Conservation (phyloP, 352 stramenopile species). For the Globisporangium yorkense region DNA sequence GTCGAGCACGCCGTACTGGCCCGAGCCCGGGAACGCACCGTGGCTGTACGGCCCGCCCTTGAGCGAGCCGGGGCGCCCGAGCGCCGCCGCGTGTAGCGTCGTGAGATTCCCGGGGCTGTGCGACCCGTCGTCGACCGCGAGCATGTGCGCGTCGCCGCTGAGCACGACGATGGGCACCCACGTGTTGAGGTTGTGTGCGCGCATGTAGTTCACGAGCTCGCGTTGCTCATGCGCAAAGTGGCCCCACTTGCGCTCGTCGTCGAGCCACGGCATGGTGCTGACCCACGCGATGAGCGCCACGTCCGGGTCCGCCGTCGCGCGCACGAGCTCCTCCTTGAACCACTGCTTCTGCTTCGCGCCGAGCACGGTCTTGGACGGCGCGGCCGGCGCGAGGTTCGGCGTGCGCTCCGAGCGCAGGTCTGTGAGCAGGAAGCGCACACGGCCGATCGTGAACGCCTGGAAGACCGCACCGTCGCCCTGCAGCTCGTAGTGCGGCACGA, state of each 20-base stretch:
- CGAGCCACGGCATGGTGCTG: conserved; percentile 85
- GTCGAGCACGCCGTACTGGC: conserved; percentile 79
- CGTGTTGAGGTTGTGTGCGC: conserved; percentile 51
- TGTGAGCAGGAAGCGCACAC: conserved; percentile 81
- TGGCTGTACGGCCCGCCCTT: conserved; percentile 88
- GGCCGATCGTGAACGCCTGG: conserved; percentile 80
- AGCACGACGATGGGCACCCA: conserved; percentile 78
- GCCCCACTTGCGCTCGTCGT: conserved; percentile 85
- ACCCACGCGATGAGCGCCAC: conserved; percentile 81
- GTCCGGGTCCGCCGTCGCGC: conserved; percentile 38
- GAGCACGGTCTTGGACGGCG: conserved; percentile 80
- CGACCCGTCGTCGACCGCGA: conserved; percentile 77
- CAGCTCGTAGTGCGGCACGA: conserved; percentile 74
- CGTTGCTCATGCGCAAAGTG: conserved; percentile 76
- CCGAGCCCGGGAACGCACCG: conserved; percentile 66
- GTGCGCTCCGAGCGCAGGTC: conserved; percentile 74
- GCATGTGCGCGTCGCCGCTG: conserved; percentile 87
- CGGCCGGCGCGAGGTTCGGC: conserved; percentile 52
- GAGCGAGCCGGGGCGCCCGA: conserved; percentile 73
- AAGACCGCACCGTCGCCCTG: conserved; percentile 33
- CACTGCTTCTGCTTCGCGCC: conserved; percentile 80
- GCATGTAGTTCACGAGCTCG: conserved; percentile 74
- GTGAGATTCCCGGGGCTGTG: conserved; percentile 72
- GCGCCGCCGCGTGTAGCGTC: conserved; percentile 71
- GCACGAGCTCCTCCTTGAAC: conserved; percentile 79